Conservation (phyloP, 1,284 basidiomycete species). For the Kwoniella shivajii region DNA sequence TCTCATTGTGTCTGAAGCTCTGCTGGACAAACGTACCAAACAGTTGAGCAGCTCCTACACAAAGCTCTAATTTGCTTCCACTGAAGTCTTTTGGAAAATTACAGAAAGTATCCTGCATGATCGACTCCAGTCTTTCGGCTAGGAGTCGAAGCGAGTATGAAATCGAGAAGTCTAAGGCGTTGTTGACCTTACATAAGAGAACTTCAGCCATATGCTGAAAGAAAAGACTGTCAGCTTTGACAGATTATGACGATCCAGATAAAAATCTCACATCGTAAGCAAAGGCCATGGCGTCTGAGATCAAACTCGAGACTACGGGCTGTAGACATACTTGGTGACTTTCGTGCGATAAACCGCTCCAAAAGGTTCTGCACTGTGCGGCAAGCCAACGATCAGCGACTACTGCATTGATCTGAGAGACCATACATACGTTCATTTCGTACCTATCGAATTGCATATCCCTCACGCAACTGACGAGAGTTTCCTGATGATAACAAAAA, state of each 20-base stretch:
- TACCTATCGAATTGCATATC: constrained; percentile 39
- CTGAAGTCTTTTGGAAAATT: constrained; percentile 27
- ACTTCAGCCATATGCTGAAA: constrained; percentile 33
- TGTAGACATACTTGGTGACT: constrained; percentile 25
- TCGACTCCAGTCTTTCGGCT: constrained; percentile 36
- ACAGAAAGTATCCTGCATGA: constrained; percentile 29
- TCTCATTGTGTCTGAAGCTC: background rate
- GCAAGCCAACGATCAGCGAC: constrained; percentile 6
- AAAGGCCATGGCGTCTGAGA: constrained; percentile 25
- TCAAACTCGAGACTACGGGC: constrained; percentile 21
- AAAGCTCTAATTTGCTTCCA: constrained; percentile 35
- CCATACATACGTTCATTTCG: constrained; percentile 36
- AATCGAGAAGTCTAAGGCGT: constrained; percentile 17
- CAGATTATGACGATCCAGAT: background rate
- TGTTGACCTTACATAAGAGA: constrained; percentile 32
- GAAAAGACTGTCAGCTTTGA: constrained; percentile 10
- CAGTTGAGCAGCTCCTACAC: constrained; percentile 34
- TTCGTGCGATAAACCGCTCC: constrained; percentile 26
- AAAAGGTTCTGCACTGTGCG: constrained; percentile 38
- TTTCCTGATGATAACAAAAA: constrained; percentile 39
- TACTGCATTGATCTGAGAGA: background rate
- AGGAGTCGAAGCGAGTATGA: constrained; percentile 29
- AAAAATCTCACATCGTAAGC: constrained; percentile 32
- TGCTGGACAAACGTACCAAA: constrained; percentile 28
- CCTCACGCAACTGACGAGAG: constrained; percentile 27